Evolutionary conservation across 345 rosid species (phyloP).

Genomic region (Eucalyptus polyanthemos): DNA sequence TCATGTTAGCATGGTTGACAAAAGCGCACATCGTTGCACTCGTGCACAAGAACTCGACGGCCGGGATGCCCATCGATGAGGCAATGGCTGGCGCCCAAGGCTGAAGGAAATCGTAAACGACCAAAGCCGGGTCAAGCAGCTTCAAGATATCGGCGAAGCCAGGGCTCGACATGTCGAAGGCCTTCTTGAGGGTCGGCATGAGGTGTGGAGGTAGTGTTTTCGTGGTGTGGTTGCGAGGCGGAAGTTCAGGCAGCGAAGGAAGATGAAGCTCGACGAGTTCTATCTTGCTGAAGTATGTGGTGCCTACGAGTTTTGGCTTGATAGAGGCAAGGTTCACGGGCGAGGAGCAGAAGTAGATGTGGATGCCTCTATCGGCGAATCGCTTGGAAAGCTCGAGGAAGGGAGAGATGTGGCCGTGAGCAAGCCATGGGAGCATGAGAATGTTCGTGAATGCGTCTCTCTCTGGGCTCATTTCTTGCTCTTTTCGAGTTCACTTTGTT

Average conservation of each 20-base stretch:
- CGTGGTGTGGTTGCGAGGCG: slow-evolving; percentile 13
- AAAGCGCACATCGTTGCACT: not conserved
- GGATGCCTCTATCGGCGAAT: not conserved
- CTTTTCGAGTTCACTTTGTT: not conserved
- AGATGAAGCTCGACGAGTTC: slow-evolving; percentile 7
- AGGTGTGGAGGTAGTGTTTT: slow-evolving; percentile 7
- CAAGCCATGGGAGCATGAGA: slow-evolving; percentile 12
- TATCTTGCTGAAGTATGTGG: not conserved
- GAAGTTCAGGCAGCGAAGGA: slow-evolving; percentile 4
- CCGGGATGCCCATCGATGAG: not conserved
- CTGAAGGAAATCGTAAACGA: slow-evolving; percentile 7
- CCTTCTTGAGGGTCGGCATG: not conserved
- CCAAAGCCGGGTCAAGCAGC: not conserved
- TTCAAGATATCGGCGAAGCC: not conserved
- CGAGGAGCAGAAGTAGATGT: slow-evolving; percentile 4
- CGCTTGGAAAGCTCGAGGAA: slow-evolving; percentile 1
- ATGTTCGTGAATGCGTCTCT: not conserved
- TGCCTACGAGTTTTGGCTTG: not conserved
- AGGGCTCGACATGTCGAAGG: not conserved
- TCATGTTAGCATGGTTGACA: not conserved
- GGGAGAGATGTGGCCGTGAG: not conserved
- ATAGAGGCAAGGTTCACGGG: not conserved
- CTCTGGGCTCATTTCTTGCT: not conserved
- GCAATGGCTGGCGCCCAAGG: slow-evolving; percentile 3
- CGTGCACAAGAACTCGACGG: not conserved